A percentile compares a stretch with the other conserved stretches of the same genome.
Evolutionary conservation across 2,329 filamentous ascomycete species (phyloP).

Genomic region (Periconia digitata): DNA sequence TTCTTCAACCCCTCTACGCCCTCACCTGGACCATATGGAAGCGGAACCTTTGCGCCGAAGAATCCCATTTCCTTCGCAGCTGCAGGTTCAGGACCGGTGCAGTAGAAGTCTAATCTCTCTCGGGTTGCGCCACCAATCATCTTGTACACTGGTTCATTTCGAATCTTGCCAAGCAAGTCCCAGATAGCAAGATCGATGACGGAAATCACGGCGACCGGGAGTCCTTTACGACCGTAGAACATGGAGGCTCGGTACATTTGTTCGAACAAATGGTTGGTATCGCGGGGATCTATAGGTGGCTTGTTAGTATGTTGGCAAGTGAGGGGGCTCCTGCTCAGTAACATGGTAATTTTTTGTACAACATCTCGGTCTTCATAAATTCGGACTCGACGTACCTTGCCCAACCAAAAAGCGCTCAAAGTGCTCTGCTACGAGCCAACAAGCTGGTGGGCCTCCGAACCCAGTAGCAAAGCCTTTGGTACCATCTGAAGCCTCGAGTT

Average conservation of each 20-base stretch:
- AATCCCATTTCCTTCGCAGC: conserved; percentile 86
- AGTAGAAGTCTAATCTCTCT: conserved; percentile 86
- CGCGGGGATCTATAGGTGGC: conserved; percentile 79
- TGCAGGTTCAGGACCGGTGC: conserved; percentile 82
- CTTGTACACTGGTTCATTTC: conserved; percentile 91
- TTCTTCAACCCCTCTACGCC: conserved; percentile 79
- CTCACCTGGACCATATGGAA: conserved; percentile 88
- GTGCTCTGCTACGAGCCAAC: conserved; percentile 91
- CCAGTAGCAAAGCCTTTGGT: conserved; percentile 94
- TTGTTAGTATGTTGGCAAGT: neutral
- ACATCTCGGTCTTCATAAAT: no score
- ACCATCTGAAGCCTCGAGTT: conserved; percentile 85
- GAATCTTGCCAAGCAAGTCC: conserved; percentile 89
- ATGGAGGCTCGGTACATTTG: conserved; percentile 95
- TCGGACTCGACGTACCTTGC: conserved; percentile 57
- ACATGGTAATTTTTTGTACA: no score
- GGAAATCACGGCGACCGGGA: conserved; percentile 87
- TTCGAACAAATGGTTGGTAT: conserved; percentile 90
- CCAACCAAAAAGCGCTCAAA: conserved; percentile 91
- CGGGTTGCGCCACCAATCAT: conserved; percentile 89
- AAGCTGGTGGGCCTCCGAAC: conserved; percentile 89
- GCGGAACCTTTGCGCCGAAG: conserved; percentile 84
- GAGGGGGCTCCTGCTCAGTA: no score
- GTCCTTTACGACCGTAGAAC: conserved; percentile 94
- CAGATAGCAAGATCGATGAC: conserved; percentile 92